phyloP scores from a whole-genome alignment of 1,284 basidiomycete genomes.

The Leucoagaricus sp. region DNA sequence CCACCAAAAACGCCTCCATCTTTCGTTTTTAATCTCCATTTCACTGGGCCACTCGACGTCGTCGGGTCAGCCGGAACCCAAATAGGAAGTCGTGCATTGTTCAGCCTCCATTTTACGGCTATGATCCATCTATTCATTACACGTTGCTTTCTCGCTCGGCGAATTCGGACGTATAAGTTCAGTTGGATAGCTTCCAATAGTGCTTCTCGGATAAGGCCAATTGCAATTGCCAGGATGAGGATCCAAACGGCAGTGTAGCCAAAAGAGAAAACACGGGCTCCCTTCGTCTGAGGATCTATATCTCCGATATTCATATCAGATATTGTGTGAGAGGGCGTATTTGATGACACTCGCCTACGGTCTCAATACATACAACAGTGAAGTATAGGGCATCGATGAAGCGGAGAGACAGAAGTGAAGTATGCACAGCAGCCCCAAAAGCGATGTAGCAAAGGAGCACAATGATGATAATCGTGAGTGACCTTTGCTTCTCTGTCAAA shows the following conservation, averaged over 20 bases:
- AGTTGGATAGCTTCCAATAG: slow-evolving; percentile 71
- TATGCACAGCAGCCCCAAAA: slow-evolving; percentile 62
- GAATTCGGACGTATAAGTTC: slow-evolving; percentile 56
- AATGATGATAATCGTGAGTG: slow-evolving; percentile 78
- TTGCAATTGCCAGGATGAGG: slow-evolving; percentile 61
- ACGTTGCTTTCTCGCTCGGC: slow-evolving; percentile 42
- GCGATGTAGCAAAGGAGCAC: slow-evolving; percentile 74
- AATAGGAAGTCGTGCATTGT: slow-evolving; percentile 43
- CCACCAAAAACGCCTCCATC: slow-evolving; percentile 3
- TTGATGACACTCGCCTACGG: slow-evolving; percentile 48
- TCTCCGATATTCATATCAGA: slow-evolving; percentile 77
- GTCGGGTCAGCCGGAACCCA: slow-evolving; percentile 44
- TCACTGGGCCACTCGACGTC: slow-evolving; percentile 31
- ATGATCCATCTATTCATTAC: slow-evolving; percentile 54
- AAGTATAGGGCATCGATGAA: slow-evolving; percentile 77
- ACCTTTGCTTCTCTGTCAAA: slow-evolving; percentile 77
- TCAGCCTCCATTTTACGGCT: slow-evolving; percentile 60
- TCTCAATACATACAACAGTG: slow-evolving; percentile 70
- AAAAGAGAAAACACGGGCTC: slow-evolving; percentile 57
- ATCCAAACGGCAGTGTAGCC: slow-evolving; percentile 63
- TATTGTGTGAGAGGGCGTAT: neutral
- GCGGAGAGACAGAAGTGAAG: slow-evolving; percentile 55
- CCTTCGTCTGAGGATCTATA: slow-evolving; percentile 52
- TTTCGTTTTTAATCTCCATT: slow-evolving; percentile 20
- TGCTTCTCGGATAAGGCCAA: slow-evolving; percentile 69